These are phyloP conservation scores for Phaseolus lunatus DNA, from an alignment of 306 rosid species.

Conservation along the genomic window DNA sequence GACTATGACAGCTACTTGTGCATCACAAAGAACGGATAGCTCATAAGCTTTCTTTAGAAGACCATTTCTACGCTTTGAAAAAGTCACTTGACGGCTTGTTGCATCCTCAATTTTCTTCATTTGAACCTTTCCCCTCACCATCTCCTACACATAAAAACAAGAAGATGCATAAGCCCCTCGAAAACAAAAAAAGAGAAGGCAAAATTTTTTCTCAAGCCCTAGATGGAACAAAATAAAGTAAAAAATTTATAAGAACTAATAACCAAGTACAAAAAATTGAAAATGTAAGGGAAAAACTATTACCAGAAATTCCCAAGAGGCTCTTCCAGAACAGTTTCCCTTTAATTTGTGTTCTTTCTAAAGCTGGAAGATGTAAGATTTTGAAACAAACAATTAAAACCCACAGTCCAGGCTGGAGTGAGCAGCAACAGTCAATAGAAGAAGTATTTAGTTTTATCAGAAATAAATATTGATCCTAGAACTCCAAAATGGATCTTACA, in stretches of 20 bases:
- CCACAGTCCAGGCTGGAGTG: neutral
- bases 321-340: neutral
- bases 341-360: neutral
- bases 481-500: neutral
- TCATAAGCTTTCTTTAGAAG: constrained; percentile 72
- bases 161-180: too few species aligned
- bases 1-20: constrained; percentile 63
- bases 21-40: constrained; percentile 76
- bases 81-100: constrained; percentile 67
- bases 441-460: constrained; percentile 5
- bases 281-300: neutral
- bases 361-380: neutral
- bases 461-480: neutral
- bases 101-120: constrained; percentile 67
- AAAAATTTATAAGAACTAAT: neutral
- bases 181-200: neutral
- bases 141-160: constrained; percentile 28
- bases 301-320: constrained; percentile 19
- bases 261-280: neutral
- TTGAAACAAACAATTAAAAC: constrained; percentile 5
- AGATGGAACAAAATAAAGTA: neutral
- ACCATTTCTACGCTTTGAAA: constrained; percentile 69
- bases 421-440: neutral
- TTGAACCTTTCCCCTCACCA: constrained; percentile 78
- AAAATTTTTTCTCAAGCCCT: neutral